phyloP scores from a whole-genome alignment of 768 basidiomycete genomes.

The Lentinula boryana region DNA sequence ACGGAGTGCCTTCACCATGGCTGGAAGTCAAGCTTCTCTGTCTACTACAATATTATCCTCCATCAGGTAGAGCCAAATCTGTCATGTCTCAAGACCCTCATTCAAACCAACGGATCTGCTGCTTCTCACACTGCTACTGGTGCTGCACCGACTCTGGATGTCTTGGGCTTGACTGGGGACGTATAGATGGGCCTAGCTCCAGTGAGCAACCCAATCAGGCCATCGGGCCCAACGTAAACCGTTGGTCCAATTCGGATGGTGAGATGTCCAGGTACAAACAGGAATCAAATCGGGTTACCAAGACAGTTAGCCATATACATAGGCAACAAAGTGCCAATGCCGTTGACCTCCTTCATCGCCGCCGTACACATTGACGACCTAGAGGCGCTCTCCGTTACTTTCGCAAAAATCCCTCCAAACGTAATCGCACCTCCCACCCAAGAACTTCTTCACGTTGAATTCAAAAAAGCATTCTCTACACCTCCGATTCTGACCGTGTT shows the following conservation, averaged over 20 bases:
- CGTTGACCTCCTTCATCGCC: slow-evolving; percentile 90
- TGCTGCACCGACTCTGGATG: slow-evolving; percentile 38
- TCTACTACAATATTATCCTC: slow-evolving; percentile 91
- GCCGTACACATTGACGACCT: slow-evolving; percentile 68
- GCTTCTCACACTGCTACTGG: slow-evolving; percentile 23
- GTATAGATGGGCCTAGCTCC: slow-evolving; percentile 20
- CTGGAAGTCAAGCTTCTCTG: slow-evolving; percentile 93
- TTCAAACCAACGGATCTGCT: slow-evolving; percentile 30
- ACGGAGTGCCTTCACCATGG: slow-evolving; percentile 75
- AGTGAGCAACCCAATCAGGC: slow-evolving; percentile 49
- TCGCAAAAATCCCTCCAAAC: slow-evolving; percentile 87
- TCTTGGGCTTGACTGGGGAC: slow-evolving; percentile 67
- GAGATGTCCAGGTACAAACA: slow-evolving; percentile 90
- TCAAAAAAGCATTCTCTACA: slow-evolving; percentile 76
- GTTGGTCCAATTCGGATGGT: slow-evolving; percentile 83
- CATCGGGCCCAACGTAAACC: slow-evolving; percentile 68
- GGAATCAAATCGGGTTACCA: slow-evolving; percentile 97
- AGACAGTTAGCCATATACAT: slow-evolving; percentile 89
- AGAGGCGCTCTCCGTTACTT: slow-evolving; percentile 72
- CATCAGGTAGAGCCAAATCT: slow-evolving; percentile 59
- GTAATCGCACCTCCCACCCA: slow-evolving; percentile 77
- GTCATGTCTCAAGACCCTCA: slow-evolving; percentile 23
- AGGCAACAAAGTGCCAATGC: slow-evolving; percentile 87
- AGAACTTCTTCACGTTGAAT: slow-evolving; percentile 91
- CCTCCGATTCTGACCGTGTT: slow-evolving; percentile 82